Evolutionary conservation across 1,284 basidiomycete genomes (phyloP).

Genomic region (Rhodotorula sp.): DNA sequence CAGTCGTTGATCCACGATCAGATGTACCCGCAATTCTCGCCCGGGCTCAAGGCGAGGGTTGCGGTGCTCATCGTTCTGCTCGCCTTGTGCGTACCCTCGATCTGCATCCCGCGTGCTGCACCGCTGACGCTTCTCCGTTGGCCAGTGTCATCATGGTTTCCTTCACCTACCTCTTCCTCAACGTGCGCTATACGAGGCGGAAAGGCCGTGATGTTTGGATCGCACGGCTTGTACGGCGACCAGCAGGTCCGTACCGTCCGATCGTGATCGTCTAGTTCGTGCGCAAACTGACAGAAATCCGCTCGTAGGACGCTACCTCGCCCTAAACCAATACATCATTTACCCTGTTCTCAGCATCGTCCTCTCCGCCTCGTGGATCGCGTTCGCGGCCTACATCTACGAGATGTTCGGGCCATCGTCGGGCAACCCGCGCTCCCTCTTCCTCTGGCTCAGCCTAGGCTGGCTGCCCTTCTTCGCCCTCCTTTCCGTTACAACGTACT

Average conservation of each 20-base stretch:
- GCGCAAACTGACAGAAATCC: background rate
- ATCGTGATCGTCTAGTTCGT: background rate
- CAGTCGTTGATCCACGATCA: conserved; percentile 1
- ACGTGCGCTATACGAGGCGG: conserved; percentile 6
- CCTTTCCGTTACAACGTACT: conserved; percentile 21
- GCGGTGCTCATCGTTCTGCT: conserved; percentile 12
- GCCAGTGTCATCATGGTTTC: conserved; percentile 15
- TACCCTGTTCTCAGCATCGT: conserved; percentile 21
- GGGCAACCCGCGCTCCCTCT: conserved; percentile 7
- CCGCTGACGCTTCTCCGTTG: background rate
- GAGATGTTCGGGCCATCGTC: conserved; percentile 13
- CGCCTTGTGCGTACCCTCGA: background rate
- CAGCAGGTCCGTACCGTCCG: conserved; percentile 5
- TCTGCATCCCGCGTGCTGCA: too few species aligned
- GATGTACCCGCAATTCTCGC: conserved; percentile 20
- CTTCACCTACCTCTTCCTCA: conserved; percentile 9
- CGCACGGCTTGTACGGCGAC: conserved; percentile 9
- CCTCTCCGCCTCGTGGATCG: conserved; percentile 20
- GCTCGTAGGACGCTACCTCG: conserved; percentile 15
- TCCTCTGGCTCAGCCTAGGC: conserved; percentile 10
- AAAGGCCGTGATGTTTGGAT: conserved; percentile 7
- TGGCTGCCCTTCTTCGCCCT: conserved; percentile 26
- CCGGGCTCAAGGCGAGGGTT: background rate
- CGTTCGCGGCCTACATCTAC: conserved; percentile 15
- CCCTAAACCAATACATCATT: conserved; percentile 19